Evolutionary conservation across 1,284 basidiomycete species (phyloP).

Genomic region (Ustilago vetiveriae): DNA sequence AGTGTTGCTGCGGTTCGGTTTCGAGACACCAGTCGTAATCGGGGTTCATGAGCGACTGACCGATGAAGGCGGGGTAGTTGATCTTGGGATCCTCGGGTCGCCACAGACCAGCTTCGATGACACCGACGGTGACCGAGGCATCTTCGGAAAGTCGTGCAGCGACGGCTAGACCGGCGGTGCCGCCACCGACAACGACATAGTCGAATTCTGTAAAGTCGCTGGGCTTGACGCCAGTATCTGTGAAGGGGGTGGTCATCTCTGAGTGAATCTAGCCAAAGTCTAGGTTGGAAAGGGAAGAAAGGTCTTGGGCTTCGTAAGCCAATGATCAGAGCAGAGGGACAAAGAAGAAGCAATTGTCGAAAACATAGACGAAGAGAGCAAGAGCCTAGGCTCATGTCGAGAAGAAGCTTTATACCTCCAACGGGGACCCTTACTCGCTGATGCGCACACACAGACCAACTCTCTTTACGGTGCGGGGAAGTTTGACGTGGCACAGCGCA

Average conservation of each 20-base stretch:
- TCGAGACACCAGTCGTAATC: slow-evolving; percentile 52
- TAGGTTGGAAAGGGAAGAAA: too few species aligned
- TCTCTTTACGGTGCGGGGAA: neutral
- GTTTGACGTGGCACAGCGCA: neutral
- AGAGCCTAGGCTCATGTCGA: too few species aligned
- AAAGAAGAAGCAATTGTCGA: too few species aligned
- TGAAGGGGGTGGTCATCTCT: slow-evolving; percentile 21
- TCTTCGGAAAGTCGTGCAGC: slow-evolving; percentile 53
- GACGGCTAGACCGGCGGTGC: slow-evolving; percentile 53
- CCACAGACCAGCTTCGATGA: slow-evolving; percentile 57
- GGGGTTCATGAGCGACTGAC: slow-evolving; percentile 51
- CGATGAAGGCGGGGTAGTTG: slow-evolving; percentile 51
- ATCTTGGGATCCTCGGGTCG: slow-evolving; percentile 51
- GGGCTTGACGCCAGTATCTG: slow-evolving; percentile 46
- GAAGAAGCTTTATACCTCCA: too few species aligned
- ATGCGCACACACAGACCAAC: neutral
- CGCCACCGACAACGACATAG: slow-evolving; percentile 53
- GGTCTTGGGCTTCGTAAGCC: too few species aligned
- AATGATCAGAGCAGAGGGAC: too few species aligned
- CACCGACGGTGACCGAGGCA: slow-evolving; percentile 46
- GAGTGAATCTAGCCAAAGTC: too few species aligned
- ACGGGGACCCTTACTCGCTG: too few species aligned
- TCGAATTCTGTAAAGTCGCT: slow-evolving; percentile 52
- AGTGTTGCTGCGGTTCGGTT: slow-evolving; percentile 44
- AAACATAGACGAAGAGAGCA: too few species aligned